These are phyloP conservation scores for Colletotrichum phormii DNA, from an alignment of 2,329 filamentous ascomycete species.

Conservation along the genomic window DNA sequence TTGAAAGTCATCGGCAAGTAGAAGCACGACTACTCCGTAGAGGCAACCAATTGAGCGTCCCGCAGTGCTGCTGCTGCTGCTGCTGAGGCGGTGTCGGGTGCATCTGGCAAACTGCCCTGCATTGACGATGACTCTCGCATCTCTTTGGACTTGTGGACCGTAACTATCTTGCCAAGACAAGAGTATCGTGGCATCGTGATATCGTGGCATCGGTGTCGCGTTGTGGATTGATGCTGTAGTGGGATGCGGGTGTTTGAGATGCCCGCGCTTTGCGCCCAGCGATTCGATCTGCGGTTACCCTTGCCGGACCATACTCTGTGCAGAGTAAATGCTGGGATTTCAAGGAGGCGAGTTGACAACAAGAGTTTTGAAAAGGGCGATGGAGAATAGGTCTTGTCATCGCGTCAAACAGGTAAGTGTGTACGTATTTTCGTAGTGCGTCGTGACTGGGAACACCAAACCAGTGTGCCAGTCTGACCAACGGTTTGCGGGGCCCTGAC, in stretches of 20 bases:
- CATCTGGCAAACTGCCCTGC: constrained; percentile 9
- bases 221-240: constrained; percentile 14
- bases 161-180: constrained; percentile 17
- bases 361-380: not conserved
- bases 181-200: constrained; percentile 24
- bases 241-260: constrained; percentile 30
- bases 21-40: not conserved
- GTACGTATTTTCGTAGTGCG: not conserved
- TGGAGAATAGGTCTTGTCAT: constrained; percentile 12
- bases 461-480: constrained; percentile 14
- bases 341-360: constrained; percentile 1
- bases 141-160: not conserved
- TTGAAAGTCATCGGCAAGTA: not conserved
- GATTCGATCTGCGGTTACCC: constrained; percentile 28
- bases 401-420: constrained; percentile 19
- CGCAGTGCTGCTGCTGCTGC: constrained; percentile 1
- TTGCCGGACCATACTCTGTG: constrained; percentile 7
- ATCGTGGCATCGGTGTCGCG: constrained; percentile 18
- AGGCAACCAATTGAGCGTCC: constrained; percentile 3
- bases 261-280: constrained; percentile 29
- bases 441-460: constrained; percentile 25
- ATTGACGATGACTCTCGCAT: constrained; percentile 8
- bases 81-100: constrained; percentile 2
- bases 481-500: constrained; percentile 23
- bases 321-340: not conserved